Evolutionary conservation across 2,329 filamentous ascomycete genomes (phyloP).

Genomic region (Claviceps sp.): DNA sequence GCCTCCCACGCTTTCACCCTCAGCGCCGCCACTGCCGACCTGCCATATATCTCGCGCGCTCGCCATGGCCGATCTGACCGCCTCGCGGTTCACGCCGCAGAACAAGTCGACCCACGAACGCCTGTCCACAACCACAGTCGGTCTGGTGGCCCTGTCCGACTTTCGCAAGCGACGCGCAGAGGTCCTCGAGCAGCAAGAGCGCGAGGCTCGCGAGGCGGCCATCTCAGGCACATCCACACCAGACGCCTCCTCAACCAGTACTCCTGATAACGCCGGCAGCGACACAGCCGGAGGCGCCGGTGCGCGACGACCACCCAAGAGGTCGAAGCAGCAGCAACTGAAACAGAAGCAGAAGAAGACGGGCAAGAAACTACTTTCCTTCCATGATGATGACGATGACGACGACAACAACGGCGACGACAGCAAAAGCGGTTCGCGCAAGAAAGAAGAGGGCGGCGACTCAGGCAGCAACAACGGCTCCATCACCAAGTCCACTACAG

Average conservation of each 20-base stretch:
- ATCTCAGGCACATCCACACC: constrained; percentile 32
- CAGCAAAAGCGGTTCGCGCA: constrained; percentile 41
- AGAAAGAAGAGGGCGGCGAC: constrained; percentile 43
- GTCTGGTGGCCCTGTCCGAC: constrained; percentile 80
- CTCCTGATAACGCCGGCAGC: constrained; percentile 30
- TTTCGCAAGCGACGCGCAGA: constrained; percentile 93
- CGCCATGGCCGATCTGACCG: constrained; percentile 19
- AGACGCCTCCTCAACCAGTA: constrained; percentile 33
- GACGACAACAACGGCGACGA: constrained; percentile 18
- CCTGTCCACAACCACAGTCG: constrained; percentile 75
- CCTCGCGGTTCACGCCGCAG: constrained; percentile 59
- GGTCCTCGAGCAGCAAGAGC: constrained; percentile 80
- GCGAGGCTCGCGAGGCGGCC: constrained; percentile 56
- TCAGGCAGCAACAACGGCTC: background rate
- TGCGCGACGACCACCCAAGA: constrained; percentile 14
- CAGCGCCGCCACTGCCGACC: background rate
- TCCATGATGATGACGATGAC: constrained; percentile 27
- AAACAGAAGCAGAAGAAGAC: constrained; percentile 28
- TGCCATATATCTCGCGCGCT: background rate
- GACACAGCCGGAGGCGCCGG: constrained; percentile 14
- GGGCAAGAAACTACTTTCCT: constrained; percentile 23
- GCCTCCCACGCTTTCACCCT: background rate
- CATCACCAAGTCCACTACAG: background rate
- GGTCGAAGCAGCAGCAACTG: constrained; percentile 6
- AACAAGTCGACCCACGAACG: constrained; percentile 67